Conservation (phyloP, 2,329 filamentous ascomycete species). For the Leptographium radiaticola region DNA sequence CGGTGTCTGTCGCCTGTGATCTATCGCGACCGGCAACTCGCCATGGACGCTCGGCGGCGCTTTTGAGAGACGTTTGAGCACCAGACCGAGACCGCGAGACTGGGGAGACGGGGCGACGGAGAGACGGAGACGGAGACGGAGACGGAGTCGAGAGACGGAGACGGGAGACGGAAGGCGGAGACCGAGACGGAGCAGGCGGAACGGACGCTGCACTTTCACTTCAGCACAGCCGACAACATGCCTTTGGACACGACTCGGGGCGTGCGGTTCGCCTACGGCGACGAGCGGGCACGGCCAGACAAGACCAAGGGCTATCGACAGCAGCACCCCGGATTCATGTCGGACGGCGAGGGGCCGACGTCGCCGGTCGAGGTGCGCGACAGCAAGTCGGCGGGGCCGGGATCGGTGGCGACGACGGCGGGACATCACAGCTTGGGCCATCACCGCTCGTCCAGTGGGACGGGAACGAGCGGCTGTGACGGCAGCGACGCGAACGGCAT, state of each 20-base stretch:
- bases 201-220: too few relatives aligned
- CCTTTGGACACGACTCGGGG: slow-evolving; percentile 34
- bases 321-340: slow-evolving; percentile 20
- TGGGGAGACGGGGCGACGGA: too few relatives aligned
- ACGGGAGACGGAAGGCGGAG: too few relatives aligned
- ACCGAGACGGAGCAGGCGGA: neutral
- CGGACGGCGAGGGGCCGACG: slow-evolving; percentile 34
- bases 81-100: neutral
- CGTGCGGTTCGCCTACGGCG: slow-evolving; percentile 42
- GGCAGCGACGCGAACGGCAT: too few relatives aligned
- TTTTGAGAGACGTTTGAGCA: neutral
- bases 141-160: neutral
- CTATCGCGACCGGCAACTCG: neutral
- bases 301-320: slow-evolving; percentile 26
- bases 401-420: too few relatives aligned
- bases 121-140: neutral
- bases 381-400: neutral
- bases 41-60: neutral
- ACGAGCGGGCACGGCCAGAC: slow-evolving; percentile 28
- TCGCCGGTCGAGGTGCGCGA: slow-evolving; percentile 4
- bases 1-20: neutral
- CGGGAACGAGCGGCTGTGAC: too few relatives aligned
- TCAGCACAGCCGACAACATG: slow-evolving; percentile 12
- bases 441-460: too few relatives aligned
- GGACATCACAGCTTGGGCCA: too few relatives aligned